Base-by-base conservation (phyloP, 768 basidiomycete genomes). In the Udeniomyces megalosporus region DNA sequence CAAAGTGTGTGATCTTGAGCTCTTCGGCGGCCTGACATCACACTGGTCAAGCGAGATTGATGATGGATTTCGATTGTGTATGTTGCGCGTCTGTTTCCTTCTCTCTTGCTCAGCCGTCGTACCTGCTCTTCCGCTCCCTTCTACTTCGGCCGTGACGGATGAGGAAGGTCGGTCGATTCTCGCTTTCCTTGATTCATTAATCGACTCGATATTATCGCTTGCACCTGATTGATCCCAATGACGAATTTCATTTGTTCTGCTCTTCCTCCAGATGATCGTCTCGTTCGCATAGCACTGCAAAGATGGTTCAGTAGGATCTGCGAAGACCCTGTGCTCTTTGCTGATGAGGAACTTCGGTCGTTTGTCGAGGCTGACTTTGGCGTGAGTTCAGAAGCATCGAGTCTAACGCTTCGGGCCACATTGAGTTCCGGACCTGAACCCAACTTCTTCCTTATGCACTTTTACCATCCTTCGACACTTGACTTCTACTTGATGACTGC, bases 321-420 rank as follows among this genome's bases (percentile, higher is more conserved):
- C 75, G 90, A 92, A 71, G 90, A 97, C 71, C 82, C 84, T 1
- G 88, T 95, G 58, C 74, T 96, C 32, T 75, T 88, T 45, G 76
- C 83, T 60, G 93, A 97, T 68, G 95, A 97, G 69, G 95, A 99
- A 71, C 74, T 96, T 62, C 82, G 93, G 32, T 85, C 85, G 17
- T 99, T 99, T 72, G 81, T 99, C 64, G 95, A 99, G 75, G 91
- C 84, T 67, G 93, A 97, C 74, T 99, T 97, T 76, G 95, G 95
- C 3, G 78, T 79, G 64, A 65, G 77, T 72, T 5, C 31, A 3
- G n/a, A n/a, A n/a, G n/a, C n/a, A n/a, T n/a, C n/a, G n/a, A n/a
- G n/a, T n/a, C n/a, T n/a, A n/a, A n/a, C n/a, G n/a, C n/a, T n/a
- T n/a, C n/a, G n/a, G n/a, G n/a, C n/a, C n/a, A n/a, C n/a, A n/a